Base-by-base conservation (phyloP, 2,329 filamentous ascomycete species). In the Alternaria metachromatica region DNA sequence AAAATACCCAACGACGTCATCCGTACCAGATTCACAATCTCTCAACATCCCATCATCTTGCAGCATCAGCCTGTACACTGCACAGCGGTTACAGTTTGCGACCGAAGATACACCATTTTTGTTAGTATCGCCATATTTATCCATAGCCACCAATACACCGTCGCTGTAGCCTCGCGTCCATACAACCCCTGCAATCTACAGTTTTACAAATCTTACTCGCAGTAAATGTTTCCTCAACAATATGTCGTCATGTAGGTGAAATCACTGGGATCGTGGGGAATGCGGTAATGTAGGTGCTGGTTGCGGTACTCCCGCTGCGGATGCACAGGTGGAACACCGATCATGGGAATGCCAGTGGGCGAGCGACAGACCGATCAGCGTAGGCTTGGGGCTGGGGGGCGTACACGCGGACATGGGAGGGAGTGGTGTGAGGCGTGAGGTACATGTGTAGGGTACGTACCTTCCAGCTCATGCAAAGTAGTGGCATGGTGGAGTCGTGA, bases 271-370 rank as follows among this genome's bases (percentile, higher is more conserved):
- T 61, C 30, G 50, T 37, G 60, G 48, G 60, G 58, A 41, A 60
- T 46, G 48, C 62, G 28, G 54, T 21, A n/a, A 37, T 45, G 50
- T 37, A 59, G 53, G 49, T 37, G 23, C 9, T 53, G 49, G 56
- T 37, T 25, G 58, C 66, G 66, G 66, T 61, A 18, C n/a, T 41
- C 37, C 66, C 64, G 68, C 64, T 46, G 60, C 48, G 49, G 49
- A 64, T 65, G 64, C 57, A 51, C 55, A 45, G 60, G 23, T 25
- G 23, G 59, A 55, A 67, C 63, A 69, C 68, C 64, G 68, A 69
- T 68, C 7, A 63, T 4, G 28, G n/a, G 49, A 13, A 25, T 28
- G 26, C 18, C 18, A 33, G n/a, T 37, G 26, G 26, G 21, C 15
- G 26, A 45, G 18, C 21, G 33, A 60, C 37, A 41, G 15, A 41